Evolutionary conservation across 345 rosid species (phyloP).

Genomic region (Citrus unshiu): DNA sequence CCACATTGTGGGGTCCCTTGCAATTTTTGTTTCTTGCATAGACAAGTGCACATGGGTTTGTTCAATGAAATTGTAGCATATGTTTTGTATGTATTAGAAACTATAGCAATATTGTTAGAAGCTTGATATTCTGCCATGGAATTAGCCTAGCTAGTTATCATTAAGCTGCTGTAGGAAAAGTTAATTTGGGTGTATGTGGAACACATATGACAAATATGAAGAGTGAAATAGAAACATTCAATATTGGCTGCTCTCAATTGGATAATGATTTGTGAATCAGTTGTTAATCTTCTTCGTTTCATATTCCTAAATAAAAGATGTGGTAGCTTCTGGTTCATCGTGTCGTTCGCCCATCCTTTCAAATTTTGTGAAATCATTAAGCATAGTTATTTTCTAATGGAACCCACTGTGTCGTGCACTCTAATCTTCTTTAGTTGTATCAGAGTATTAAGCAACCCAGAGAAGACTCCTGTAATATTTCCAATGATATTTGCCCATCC

Average conservation of each 20-base stretch:
- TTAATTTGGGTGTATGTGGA: not conserved
- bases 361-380: not conserved
- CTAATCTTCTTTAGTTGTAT: not conserved
- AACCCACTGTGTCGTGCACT: not conserved
- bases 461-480: not conserved
- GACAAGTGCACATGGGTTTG: not conserved
- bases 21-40: not conserved
- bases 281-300: not conserved
- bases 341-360: not conserved
- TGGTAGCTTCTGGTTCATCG: not conserved
- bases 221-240: not conserved
- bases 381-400: not conserved
- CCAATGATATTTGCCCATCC: not conserved
- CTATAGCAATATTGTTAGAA: not conserved
- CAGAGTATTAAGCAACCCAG: not conserved
- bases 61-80: not conserved
- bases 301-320: not conserved
- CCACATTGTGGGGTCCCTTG: not conserved
- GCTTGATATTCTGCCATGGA: not conserved
- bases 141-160: not conserved
- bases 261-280: not conserved
- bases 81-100: not conserved
- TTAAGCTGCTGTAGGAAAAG: not conserved
- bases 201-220: not conserved
- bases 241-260: not conserved